Evolutionary conservation across 2,329 filamentous ascomycete genomes (phyloP).

Genomic region (Fusarium palustre): DNA sequence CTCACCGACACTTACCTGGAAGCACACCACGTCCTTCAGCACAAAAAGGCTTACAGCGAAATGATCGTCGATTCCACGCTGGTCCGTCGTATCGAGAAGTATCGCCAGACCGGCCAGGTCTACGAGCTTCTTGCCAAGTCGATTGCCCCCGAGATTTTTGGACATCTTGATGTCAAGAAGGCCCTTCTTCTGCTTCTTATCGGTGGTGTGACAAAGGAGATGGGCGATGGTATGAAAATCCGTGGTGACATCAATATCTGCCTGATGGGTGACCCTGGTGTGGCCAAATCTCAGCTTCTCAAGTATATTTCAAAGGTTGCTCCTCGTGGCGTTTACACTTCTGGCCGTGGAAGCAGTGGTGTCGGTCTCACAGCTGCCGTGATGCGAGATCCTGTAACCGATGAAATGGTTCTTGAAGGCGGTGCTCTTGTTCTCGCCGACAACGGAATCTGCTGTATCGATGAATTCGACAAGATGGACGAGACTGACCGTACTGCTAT

Average conservation of each 20-base stretch:
- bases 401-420: conserved; percentile 86
- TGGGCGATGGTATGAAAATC: conserved; percentile 98
- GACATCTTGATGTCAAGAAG: conserved; percentile 97
- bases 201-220: conserved; percentile 94
- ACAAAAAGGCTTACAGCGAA: conserved; percentile 98
- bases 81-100: conserved; percentile 85
- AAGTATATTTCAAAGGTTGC: conserved; percentile 99
- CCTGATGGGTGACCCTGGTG: conserved; percentile 99
- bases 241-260: conserved; percentile 99
- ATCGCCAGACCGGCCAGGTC: conserved; percentile 86
- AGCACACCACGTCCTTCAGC: conserved; percentile 91
- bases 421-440: conserved; percentile 83
- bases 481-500: conserved; percentile 85
- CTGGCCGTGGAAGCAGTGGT: conserved; percentile 82
- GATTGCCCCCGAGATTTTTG: conserved; percentile 97
- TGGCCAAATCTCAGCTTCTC: conserved; percentile 97
- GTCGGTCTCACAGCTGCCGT: conserved; percentile 86
- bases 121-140: conserved; percentile 97
- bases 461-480: conserved; percentile 92
- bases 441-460: conserved; percentile 87
- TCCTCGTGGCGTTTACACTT: conserved; percentile 88
- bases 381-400: conserved; percentile 85
- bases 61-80: conserved; percentile 85
- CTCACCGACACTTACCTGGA: conserved; percentile 97
- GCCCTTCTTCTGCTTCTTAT: conserved; percentile 94